Evolutionary conservation across 2,329 filamentous ascomycete genomes (phyloP).

Genomic region (Nemania serpens): DNA sequence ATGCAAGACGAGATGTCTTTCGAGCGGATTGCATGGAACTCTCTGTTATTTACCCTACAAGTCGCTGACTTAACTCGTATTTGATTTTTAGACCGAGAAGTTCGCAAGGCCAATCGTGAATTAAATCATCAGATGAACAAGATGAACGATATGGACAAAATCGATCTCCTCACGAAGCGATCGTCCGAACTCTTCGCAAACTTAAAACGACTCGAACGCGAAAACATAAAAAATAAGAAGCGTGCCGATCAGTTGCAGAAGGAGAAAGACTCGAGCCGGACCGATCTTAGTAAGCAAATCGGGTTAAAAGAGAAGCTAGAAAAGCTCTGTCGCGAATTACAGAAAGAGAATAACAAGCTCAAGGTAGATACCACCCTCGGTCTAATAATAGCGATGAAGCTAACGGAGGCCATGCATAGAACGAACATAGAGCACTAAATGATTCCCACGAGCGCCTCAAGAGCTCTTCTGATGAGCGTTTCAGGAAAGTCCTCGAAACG

Average conservation of each 20-base stretch:
- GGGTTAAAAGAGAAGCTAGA: conserved; percentile 95
- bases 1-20: not conserved
- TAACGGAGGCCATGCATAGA: conserved; percentile 52
- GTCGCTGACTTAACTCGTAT: not conserved
- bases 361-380: conserved; percentile 67
- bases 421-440: conserved; percentile 90
- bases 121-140: conserved; percentile 86
- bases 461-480: conserved; percentile 81
- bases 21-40: not conserved
- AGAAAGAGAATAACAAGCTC: conserved; percentile 96
- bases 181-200: conserved; percentile 90
- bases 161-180: conserved; percentile 87
- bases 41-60: not conserved
- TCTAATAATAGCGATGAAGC: conserved; percentile 4
- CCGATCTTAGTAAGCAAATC: conserved; percentile 87
- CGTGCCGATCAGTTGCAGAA: conserved; percentile 93
- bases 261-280: conserved; percentile 88
- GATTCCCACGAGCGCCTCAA: conserved; percentile 84
- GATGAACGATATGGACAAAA: conserved; percentile 88
- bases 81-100: conserved; percentile 37
- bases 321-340: conserved; percentile 91
- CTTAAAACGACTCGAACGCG: conserved; percentile 93
- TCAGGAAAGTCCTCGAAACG: conserved; percentile 78
- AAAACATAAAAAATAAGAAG: conserved; percentile 95
- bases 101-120: conserved; percentile 82